Evolutionary conservation across 2,329 filamentous ascomycete genomes (phyloP), one percentile per base, ranked within the genome.

Genomic region (Tolypocladium cylindrosporum): DNA sequence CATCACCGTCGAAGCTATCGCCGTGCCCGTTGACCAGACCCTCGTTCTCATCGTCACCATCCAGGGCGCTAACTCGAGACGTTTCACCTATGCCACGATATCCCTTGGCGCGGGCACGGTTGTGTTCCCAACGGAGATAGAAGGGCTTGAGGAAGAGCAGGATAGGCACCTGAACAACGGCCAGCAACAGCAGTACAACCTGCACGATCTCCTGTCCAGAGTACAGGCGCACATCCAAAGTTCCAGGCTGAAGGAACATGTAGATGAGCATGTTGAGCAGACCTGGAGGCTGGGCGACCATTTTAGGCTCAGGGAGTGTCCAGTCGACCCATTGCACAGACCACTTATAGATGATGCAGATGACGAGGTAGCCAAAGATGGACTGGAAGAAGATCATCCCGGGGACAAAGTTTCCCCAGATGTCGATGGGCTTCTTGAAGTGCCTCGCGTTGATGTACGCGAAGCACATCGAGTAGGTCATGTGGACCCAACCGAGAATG

Each of bases 331-430:
- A 99, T 73, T 99, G 87, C 42, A 96, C 82, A 11, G 83, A 88
- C 94, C 95, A 99, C 77, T 99, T 99, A 82, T 95, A 97, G 66
- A 99, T 77, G 69, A 99, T 97, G 68, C 90, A 91, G 69, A 97
- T 79, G 54, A 96, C 90, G 21, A 99, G 84, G 71, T 99, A 99
- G 55, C 94, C 94, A 64, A 99, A 99, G 71, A 99, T 99, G 63
- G 91, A 86, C 77, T 99, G 95, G 84, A 99, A 97, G 79, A 99
- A 99, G 68, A 99, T 91, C 93, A 99, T 96, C 56, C 94, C 93
- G 8, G 94, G 94, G 54, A 99, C 77, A 69, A 99, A 99, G 76
- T 97, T 97, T 64, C 91, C 94, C 85, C 90, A 96, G 66, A 99
- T 92, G 68, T 99, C 95, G 65, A 97, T 90, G 53, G 90, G 90